Percentiles rank a stretch among this genome's conserved stretches.
phyloP scores from a whole-genome alignment of 768 basidiomycete species.

The Mycena filopes region DNA sequence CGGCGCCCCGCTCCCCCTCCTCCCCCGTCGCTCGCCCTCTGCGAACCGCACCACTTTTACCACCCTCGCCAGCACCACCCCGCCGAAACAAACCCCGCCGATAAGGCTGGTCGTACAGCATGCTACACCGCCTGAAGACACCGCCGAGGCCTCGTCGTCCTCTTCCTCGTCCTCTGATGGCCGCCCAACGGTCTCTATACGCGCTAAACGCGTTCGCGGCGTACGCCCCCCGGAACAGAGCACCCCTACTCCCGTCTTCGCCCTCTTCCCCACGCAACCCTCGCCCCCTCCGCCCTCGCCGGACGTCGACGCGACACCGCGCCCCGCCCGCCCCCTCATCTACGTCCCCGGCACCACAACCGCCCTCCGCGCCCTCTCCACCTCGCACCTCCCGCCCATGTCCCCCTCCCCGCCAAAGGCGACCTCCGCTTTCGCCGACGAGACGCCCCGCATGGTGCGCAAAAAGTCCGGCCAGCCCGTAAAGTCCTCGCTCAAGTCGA shows the following conservation, averaged over 20 bases:
- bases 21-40: conserved; percentile 63
- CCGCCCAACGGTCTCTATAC: conserved; percentile 48
- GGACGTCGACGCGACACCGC: conserved; percentile 40
- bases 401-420: conserved; percentile 40
- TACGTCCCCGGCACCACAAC: conserved; percentile 46
- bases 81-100: conserved; percentile 31
- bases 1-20: conserved; percentile 67
- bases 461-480: conserved; percentile 97
- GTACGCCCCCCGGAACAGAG: conserved; percentile 53
- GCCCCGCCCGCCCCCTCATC: conserved; percentile 42
- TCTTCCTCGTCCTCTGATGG: conserved; percentile 51
- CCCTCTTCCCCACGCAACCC: conserved; percentile 39
- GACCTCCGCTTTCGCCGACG: conserved; percentile 32
- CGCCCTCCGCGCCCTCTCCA: conserved; percentile 47
- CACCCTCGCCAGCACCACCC: conserved; percentile 35
- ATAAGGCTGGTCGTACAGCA: conserved; percentile 43
- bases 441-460: conserved; percentile 66
- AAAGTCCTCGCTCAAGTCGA: conserved; percentile 88
- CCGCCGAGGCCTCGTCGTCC: conserved; percentile 50
- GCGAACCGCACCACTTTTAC: conserved; percentile 39
- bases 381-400: conserved; percentile 42
- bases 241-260: conserved; percentile 51
- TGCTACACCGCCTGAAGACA: conserved; percentile 41
- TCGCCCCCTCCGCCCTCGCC: conserved; percentile 17
- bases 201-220: conserved; percentile 49